Evolutionary conservation across 352 stramenopile genomes (phyloP).

Genomic region (Phytophthora melonis): DNA sequence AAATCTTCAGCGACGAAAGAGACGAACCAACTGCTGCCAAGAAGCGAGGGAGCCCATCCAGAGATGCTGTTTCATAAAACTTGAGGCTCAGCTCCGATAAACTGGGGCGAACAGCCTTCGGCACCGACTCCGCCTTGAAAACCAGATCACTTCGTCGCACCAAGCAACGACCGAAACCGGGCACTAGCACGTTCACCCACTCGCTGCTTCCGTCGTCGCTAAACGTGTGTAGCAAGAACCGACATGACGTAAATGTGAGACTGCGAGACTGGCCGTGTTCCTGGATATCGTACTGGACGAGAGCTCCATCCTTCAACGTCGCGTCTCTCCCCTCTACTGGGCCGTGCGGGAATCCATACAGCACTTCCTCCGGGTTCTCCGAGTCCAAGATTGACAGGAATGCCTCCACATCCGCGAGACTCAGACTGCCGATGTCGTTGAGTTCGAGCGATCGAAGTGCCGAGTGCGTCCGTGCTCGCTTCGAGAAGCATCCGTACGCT

Average conservation of each 20-base stretch:
- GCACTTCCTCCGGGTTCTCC: slow-evolving; percentile 22
- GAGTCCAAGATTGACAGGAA: slow-evolving; percentile 21
- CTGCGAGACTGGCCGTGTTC: slow-evolving; percentile 12
- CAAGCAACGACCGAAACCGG: slow-evolving; percentile 25
- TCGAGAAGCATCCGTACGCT: slow-evolving; percentile 31
- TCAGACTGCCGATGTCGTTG: slow-evolving; percentile 3
- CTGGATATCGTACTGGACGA: slow-evolving; percentile 22
- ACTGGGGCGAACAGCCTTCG: background rate
- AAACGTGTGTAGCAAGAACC: slow-evolving; percentile 20
- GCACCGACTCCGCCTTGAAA: background rate
- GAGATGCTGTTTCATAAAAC: background rate
- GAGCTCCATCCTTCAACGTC: slow-evolving; percentile 23
- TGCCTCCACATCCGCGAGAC: slow-evolving; percentile 13
- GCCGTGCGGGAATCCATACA: slow-evolving; percentile 18
- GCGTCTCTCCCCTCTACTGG: slow-evolving; percentile 14
- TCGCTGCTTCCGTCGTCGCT: slow-evolving; percentile 23
- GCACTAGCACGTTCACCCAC: slow-evolving; percentile 24
- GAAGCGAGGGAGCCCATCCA: slow-evolving; percentile 18
- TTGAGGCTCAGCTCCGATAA: slow-evolving; percentile 14
- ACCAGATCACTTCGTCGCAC: slow-evolving; percentile 21
- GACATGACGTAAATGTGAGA: slow-evolving; percentile 19
- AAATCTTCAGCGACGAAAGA: slow-evolving; percentile 20
- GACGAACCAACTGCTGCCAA: slow-evolving; percentile 21
- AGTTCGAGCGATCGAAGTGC: slow-evolving; percentile 18
- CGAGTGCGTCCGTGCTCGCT: slow-evolving; percentile 14